Percentiles rank a stretch among this genome's conserved stretches.
These are phyloP conservation scores for Mucor racemosus DNA, from an alignment of 371 early-diverging fungal genomes.

Conservation along the genomic window DNA sequence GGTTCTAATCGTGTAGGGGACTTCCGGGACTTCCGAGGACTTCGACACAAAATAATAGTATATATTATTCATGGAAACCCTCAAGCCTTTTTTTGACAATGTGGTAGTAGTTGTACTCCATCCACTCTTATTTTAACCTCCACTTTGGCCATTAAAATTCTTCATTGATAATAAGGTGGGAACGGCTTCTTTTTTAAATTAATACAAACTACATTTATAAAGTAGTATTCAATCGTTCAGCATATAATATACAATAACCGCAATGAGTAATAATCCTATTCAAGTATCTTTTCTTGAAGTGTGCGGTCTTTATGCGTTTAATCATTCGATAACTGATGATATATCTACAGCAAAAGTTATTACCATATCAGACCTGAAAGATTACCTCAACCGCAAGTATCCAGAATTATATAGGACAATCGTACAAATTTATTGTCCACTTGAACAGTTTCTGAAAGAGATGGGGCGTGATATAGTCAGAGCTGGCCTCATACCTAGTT, in stretches of 20 bases:
- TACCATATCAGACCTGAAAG: neutral
- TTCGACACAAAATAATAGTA: no score
- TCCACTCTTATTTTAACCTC: neutral
- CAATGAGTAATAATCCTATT: neutral
- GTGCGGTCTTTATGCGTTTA: conserved; percentile 9
- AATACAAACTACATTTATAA: neutral
- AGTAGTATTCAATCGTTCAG: no score
- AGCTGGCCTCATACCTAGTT: neutral
- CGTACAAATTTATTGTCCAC: neutral
- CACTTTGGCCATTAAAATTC: conserved; percentile 1
- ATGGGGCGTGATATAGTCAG: conserved; percentile 15
- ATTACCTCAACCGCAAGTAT: neutral
- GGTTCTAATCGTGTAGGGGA: no score
- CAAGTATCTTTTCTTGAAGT: conserved; percentile 11
- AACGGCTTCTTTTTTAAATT: neutral
- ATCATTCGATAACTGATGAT: conserved; percentile 7
- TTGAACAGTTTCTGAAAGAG: conserved; percentile 9
- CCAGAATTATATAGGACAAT: neutral
- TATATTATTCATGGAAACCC: no score
- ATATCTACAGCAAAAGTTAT: conserved; percentile 3
- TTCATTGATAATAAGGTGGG: neutral
- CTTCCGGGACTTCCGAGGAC: no score
- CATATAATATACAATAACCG: no score
- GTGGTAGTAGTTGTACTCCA: no score
- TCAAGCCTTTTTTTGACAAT: no score